Base-by-base conservation (phyloP, 2,329 filamentous ascomycete genomes). In the Epichloe aotearoae region DNA sequence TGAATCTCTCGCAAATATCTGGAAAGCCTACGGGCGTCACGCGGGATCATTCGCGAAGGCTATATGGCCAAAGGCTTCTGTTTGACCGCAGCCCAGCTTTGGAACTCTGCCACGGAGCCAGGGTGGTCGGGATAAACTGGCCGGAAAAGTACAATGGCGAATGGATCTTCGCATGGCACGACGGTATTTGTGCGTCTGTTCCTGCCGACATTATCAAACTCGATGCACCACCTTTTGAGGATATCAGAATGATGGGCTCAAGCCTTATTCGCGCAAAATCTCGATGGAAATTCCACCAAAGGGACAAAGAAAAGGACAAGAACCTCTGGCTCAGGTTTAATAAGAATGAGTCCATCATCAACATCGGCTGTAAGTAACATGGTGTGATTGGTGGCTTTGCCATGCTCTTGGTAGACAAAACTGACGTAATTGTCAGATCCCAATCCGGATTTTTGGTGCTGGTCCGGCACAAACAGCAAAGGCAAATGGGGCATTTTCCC, bases 301-400 rank as follows among this genome's bases (percentile, higher is more conserved):
- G 71, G 55, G 64, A 67, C 20, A 68, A 69, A 47, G 67, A 70
- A 10, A 69, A 69, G 49, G 67, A 71, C 15, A 66, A 64, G 20
- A 68, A 68, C 30, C 62, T 70, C 11, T 80, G 77, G 77, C 65
- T 80, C n/a, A 72, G 67, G 55, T 78, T 86, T 59, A 80, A 83
- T 33, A 83, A 82, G 60, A 79, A 79, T 19, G 83, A 86, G 55
- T 70, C 74, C 3, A 83, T 85, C 15, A 80, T 73, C 55, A 87
- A 83, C 65, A 87, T 79, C 23, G 68, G 66, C 49, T 78, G 75
- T 75, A 59, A 69, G 74, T 70, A n/a, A 10, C 4, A 23, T 19
- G 10, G 19, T 19, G 20, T 47, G 8, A 15, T 30, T 39, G 20
- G 17, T 33, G 15, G 12, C 20, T 12, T 11, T 7, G 3, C 4